These are phyloP conservation scores for Calonectria ilicicola DNA, from an alignment of 2,329 filamentous ascomycete genomes.

Conservation along the genomic window DNA sequence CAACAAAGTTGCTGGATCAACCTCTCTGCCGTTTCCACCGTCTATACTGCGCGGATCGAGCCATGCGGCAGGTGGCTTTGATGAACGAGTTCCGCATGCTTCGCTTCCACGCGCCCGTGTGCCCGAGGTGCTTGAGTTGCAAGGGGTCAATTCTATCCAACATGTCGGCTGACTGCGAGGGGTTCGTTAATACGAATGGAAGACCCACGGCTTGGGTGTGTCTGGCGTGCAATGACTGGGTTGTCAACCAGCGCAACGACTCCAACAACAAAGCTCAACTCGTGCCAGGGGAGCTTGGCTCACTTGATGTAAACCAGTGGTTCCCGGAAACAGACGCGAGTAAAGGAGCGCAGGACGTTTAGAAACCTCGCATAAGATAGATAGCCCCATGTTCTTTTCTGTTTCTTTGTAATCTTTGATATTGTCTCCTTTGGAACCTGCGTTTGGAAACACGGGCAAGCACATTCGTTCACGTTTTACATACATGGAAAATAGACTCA, in stretches of 20 bases:
- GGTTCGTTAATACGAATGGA: slow-evolving; percentile 19
- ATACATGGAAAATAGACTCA: background rate
- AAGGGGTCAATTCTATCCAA: slow-evolving; percentile 17
- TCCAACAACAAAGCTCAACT: slow-evolving; percentile 28
- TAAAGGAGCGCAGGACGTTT: background rate
- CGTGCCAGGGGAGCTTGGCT: slow-evolving; percentile 32
- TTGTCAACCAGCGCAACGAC: slow-evolving; percentile 42
- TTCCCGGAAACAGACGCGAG: background rate
- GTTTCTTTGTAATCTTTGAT: background rate
- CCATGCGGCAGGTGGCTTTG: slow-evolving; percentile 34
- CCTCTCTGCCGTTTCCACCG: slow-evolving; percentile 52
- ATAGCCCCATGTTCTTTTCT: background rate
- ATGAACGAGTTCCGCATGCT: slow-evolving; percentile 44
- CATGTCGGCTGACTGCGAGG: slow-evolving; percentile 29
- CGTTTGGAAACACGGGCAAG: background rate
- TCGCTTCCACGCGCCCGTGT: slow-evolving; percentile 40
- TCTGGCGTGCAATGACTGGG: slow-evolving; percentile 48
- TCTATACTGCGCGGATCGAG: slow-evolving; percentile 39
- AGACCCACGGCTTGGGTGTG: slow-evolving; percentile 46
- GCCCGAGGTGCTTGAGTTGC: slow-evolving; percentile 46
- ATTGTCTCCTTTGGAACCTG: background rate
- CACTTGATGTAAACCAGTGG: background rate
- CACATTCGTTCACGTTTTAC: background rate
- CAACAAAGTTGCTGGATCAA: slow-evolving; percentile 46
- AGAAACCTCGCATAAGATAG: background rate